Percentiles rank a stretch among this genome's conserved stretches.
Conservation (phyloP, 2,329 filamentous ascomycete genomes). For the Aspergillus novoparasiticus region DNA sequence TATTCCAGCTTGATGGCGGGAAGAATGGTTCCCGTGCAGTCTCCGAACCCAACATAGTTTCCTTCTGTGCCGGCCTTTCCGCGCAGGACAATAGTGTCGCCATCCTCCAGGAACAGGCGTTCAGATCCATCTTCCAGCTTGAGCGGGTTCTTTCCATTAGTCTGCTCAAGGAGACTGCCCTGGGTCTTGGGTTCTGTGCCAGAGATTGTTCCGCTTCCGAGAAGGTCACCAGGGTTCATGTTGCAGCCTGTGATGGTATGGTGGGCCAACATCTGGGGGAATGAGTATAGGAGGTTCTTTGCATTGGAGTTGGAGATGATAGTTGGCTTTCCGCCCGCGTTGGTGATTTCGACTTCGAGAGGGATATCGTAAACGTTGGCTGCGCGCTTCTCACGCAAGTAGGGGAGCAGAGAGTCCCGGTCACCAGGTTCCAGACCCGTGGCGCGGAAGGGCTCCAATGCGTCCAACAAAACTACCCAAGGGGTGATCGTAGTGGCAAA, state of each 20-base stretch:
- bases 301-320: conserved; percentile 64
- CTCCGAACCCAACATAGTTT: conserved; percentile 74
- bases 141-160: conserved; percentile 66
- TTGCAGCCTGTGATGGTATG: conserved; percentile 76
- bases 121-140: conserved; percentile 66
- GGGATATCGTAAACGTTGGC: conserved; percentile 68
- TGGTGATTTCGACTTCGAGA: conserved; percentile 62
- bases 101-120: conserved; percentile 72
- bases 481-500: conserved; percentile 76
- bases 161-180: conserved; percentile 74
- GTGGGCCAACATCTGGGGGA: conserved; percentile 80
- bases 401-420: conserved; percentile 59
- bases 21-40: conserved; percentile 67
- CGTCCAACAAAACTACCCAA: conserved; percentile 78
- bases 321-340: conserved; percentile 53
- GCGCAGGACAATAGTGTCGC: conserved; percentile 68
- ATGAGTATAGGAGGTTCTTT: conserved; percentile 75
- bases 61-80: conserved; percentile 69
- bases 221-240: conserved; percentile 71
- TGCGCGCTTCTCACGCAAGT: conserved; percentile 63
- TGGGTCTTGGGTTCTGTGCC: conserved; percentile 61
- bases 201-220: conserved; percentile 79
- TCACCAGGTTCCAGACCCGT: conserved; percentile 56
- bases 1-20: conserved; percentile 42
- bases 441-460: conserved; percentile 68